Percentiles rank a stretch among this genome's conserved stretches.
These are phyloP conservation scores for Aspergillus quadricinctus DNA, from an alignment of 2,329 filamentous ascomycete genomes.

Conservation along the genomic window DNA sequence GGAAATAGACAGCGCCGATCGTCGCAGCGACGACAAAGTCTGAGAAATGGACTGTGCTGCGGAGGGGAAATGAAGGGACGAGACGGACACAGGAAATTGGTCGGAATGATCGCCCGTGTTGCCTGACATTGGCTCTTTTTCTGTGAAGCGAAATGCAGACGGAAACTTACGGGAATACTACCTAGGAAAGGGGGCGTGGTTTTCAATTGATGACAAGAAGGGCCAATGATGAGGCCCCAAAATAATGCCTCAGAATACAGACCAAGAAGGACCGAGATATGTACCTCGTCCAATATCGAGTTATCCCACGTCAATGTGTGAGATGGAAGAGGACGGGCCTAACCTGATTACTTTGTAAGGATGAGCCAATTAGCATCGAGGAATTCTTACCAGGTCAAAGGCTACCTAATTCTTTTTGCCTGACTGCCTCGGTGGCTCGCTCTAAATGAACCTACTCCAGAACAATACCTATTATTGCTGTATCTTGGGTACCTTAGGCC, in stretches of 20 bases:
- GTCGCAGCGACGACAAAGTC: conserved; percentile 67
- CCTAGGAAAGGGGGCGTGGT: background rate
- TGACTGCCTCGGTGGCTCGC: background rate
- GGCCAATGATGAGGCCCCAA: background rate
- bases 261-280: background rate
- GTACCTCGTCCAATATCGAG: background rate
- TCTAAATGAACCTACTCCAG: background rate
- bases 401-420: background rate
- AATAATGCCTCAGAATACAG: background rate
- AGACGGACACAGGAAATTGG: conserved; percentile 32
- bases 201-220: background rate
- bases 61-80: conserved; percentile 51
- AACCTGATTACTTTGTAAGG: background rate
- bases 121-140: conserved; percentile 1
- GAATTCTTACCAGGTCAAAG: background rate
- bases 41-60: conserved; percentile 61
- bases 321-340: background rate
- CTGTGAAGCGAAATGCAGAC: background rate
- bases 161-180: background rate
- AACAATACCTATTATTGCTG: background rate
- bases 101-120: conserved; percentile 26
- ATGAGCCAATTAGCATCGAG: background rate
- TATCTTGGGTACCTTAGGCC: background rate
- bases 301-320: background rate
- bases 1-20: conserved; percentile 69